These are phyloP conservation scores for Globisporangium iwayamae DNA, from an alignment of 352 stramenopile species.

Conservation along the genomic window DNA sequence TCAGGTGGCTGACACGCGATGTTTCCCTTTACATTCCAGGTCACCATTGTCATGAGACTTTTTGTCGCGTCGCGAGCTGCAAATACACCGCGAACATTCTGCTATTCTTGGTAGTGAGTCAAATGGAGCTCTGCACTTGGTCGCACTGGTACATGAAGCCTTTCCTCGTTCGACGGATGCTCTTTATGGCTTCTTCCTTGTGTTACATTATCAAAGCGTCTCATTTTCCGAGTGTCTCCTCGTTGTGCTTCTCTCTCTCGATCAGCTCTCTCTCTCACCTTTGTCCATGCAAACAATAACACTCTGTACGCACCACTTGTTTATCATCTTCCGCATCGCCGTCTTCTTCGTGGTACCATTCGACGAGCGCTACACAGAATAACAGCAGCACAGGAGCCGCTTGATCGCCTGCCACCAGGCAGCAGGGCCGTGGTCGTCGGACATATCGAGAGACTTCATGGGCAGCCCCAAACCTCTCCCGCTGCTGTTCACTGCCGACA, in stretches of 20 bases:
- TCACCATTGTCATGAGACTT: background rate
- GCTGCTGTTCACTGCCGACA: background rate
- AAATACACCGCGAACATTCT: background rate
- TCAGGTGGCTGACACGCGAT: background rate
- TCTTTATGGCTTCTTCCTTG: background rate
- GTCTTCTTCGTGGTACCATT: background rate
- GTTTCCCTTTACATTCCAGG: background rate
- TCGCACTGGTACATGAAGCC: background rate
- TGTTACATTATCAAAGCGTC: conserved; percentile 1
- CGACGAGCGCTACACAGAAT: conserved; percentile 6
- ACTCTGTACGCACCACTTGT: conserved; percentile 2
- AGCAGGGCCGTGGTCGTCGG: conserved; percentile 6
- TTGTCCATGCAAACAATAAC: conserved; percentile 11
- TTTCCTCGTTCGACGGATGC: too few species aligned
- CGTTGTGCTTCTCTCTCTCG: background rate
- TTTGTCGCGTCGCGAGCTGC: background rate
- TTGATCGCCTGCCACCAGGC: conserved; percentile 24
- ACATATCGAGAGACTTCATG: conserved; percentile 11
- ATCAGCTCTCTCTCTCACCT: background rate
- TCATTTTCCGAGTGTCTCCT: too few species aligned
- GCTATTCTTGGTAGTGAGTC: conserved; percentile 2
- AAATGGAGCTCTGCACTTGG: background rate
- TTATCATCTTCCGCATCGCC: background rate
- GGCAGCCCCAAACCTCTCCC: conserved; percentile 7
- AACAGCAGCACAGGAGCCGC: conserved; percentile 37